These are phyloP conservation scores for Schizochytrium sp. DNA, from an alignment of 108 stramenopile genomes.

Conservation along the genomic window DNA sequence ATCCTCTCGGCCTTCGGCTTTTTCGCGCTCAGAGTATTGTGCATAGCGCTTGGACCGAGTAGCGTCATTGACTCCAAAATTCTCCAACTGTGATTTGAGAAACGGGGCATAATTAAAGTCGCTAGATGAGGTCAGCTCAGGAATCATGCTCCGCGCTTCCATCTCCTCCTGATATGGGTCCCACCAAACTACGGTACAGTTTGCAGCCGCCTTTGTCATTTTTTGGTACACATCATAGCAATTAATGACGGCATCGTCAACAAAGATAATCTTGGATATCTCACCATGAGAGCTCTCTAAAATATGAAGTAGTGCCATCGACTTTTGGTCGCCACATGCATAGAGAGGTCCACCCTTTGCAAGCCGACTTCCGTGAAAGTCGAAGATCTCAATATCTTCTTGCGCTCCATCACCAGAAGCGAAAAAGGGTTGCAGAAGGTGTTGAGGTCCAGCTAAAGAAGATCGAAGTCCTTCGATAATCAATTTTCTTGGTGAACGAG, in stretches of 20 bases:
- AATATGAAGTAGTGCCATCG: not conserved
- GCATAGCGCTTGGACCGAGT: not conserved
- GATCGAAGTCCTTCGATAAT: not conserved
- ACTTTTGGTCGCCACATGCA: not conserved
- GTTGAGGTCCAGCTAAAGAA: not conserved
- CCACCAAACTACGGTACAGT: conserved; percentile 9
- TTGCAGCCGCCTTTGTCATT: not conserved
- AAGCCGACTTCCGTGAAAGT: not conserved
- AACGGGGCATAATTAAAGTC: conserved; percentile 24
- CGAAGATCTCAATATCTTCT: not conserved
- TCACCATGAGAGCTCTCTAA: not conserved
- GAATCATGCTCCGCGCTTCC: conserved; percentile 9
- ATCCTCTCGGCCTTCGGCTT: not conserved
- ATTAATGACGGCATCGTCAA: conserved; percentile 9
- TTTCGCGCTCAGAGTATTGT: not conserved
- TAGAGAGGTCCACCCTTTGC: not conserved
- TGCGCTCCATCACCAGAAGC: not conserved
- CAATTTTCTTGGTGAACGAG: not conserved
- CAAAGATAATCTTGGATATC: not conserved
- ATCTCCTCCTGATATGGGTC: not conserved
- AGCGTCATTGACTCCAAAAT: not conserved
- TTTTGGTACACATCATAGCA: conserved; percentile 20
- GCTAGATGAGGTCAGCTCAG: not conserved
- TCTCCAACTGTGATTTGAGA: not conserved
- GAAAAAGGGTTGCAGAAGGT: not conserved